Evolutionary conservation across 2,329 filamentous ascomycete species (phyloP).

Genomic region (Pseudogymnoascus sp.): DNA sequence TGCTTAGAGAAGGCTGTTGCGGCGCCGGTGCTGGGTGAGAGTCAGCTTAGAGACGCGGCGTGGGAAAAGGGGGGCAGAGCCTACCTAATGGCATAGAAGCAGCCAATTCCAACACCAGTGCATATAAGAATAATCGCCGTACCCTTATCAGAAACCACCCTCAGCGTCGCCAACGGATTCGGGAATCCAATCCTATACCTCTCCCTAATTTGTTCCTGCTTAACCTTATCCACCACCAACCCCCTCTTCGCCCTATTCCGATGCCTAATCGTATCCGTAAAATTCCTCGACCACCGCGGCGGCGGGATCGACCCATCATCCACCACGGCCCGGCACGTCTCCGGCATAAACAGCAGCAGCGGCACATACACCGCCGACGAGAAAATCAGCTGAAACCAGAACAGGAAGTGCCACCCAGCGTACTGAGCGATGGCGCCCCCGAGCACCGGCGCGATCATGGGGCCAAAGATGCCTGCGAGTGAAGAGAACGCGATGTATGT

Average conservation of each 20-base stretch:
- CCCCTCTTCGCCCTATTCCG: conserved; percentile 14
- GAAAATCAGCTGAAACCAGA: conserved; percentile 37
- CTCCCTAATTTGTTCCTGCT: conserved; percentile 24
- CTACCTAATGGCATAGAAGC: conserved; percentile 35
- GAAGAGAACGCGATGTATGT: conserved; percentile 60
- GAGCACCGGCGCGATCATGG: conserved; percentile 45
- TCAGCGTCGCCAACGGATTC: conserved; percentile 34
- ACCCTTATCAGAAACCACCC: conserved; percentile 35
- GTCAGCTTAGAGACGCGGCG: conserved; percentile 18
- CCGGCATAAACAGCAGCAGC: conserved; percentile 35
- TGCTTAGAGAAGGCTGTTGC: conserved; percentile 32
- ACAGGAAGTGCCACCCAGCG: conserved; percentile 51
- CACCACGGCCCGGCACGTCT: conserved; percentile 41
- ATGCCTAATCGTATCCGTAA: conserved; percentile 31
- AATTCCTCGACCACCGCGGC: conserved; percentile 46
- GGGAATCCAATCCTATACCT: conserved; percentile 23
- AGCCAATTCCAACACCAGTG: conserved; percentile 36
- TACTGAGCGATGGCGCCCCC: conserved; percentile 49
- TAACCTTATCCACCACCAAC: conserved; percentile 13
- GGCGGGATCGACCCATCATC: conserved; percentile 49
- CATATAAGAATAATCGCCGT: conserved; percentile 37
- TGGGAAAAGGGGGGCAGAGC: background rate
- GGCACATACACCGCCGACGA: conserved; percentile 16
- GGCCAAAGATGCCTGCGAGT: conserved; percentile 44
- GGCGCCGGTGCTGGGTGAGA: conserved; percentile 30